Conservation (phyloP, 208 protist genomes). For the Entamoeba histolytica region DNA sequence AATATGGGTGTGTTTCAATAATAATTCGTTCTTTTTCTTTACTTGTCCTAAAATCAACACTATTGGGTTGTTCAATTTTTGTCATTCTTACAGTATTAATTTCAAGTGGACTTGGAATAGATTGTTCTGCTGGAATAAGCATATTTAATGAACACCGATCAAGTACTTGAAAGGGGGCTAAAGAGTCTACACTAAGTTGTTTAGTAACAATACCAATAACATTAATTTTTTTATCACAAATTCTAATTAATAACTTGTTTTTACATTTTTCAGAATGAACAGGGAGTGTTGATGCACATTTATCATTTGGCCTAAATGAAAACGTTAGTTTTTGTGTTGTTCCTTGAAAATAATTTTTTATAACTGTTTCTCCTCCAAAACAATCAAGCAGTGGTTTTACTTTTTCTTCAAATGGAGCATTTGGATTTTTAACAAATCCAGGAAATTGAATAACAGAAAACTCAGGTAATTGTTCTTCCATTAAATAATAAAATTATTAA, state of each 20-base stretch:
- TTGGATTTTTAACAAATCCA: neutral
- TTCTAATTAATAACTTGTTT: neutral
- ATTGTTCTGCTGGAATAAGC: neutral
- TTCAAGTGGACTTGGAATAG: neutral
- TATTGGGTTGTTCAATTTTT: neutral
- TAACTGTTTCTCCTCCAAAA: neutral
- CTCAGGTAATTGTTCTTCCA: neutral
- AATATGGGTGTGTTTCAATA: neutral
- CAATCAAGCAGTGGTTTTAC: neutral
- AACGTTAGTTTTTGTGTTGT: neutral
- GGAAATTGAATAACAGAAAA: neutral
- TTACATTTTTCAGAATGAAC: neutral
- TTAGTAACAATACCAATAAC: neutral
- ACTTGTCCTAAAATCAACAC: neutral
- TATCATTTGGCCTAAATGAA: neutral
- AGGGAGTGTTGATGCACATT: neutral
- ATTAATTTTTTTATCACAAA: neutral
- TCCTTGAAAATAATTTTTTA: neutral
- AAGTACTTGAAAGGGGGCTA: neutral
- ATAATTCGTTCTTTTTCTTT: neutral
- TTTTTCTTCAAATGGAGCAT: neutral
- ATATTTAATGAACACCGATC: neutral
- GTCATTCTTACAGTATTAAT: neutral
- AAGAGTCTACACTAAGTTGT: neutral
- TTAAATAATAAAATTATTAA: no score